Percentiles rank a stretch among this genome's conserved stretches.
Conservation (phyloP, 176 grass and related monocot genomes). For the Zoysia japonica region DNA sequence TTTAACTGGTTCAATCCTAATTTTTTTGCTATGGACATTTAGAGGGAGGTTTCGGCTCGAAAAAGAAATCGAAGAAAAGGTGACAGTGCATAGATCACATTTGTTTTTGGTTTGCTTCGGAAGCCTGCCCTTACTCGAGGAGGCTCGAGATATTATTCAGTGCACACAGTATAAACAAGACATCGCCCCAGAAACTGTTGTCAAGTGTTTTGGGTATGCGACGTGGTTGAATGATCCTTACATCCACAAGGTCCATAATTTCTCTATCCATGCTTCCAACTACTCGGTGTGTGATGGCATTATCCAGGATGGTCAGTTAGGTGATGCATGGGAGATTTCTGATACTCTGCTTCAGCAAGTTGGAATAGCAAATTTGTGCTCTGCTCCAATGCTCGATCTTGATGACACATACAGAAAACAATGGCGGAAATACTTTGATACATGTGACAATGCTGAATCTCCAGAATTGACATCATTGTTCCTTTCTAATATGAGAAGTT, state of each 20-base stretch:
- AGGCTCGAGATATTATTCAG: neutral
- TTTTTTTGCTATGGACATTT: neutral
- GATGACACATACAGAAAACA: too few species aligned
- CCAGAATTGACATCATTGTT: neutral
- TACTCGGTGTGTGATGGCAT: slow-evolving; percentile 36
- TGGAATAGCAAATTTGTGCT: neutral
- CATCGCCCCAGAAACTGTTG: neutral
- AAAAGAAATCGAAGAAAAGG: neutral
- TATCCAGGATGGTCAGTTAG: neutral
- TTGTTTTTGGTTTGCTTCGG: neutral
- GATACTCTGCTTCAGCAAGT: neutral
- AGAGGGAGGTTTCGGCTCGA: neutral
- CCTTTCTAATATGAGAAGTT: neutral
- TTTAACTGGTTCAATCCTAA: too few species aligned
- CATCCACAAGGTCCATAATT: neutral
- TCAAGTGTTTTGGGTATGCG: neutral
- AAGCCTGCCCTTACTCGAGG: neutral
- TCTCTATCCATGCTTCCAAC: neutral
- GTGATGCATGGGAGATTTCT: neutral
- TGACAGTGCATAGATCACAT: neutral
- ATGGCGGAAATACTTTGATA: too few species aligned
- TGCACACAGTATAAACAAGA: neutral
- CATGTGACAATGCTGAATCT: fast-evolving
- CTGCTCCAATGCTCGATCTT: neutral
- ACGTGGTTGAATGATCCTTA: neutral